Evolutionary conservation across 2,329 filamentous ascomycete genomes (phyloP), one percentile per base, ranked within the genome.

Genomic region (Hansfordia pulvinata): DNA sequence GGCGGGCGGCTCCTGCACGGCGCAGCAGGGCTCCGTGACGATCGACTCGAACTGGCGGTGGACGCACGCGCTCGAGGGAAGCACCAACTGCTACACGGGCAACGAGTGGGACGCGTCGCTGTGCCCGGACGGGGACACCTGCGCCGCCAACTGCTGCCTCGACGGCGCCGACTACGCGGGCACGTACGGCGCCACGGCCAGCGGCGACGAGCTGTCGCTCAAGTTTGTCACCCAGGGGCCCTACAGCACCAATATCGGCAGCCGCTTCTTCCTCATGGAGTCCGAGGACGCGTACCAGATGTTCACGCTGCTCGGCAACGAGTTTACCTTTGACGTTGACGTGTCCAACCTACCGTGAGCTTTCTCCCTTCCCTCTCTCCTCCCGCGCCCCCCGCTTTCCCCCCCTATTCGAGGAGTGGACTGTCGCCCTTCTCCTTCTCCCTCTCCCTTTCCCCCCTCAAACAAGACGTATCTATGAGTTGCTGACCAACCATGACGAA

Each of bases 281-380:
- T 54, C 60, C 27, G 63, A 65, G 23, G 54, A 52, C 33, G 62
- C 60, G 31, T 76, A 76, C 46, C 51, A 74, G 50, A 59, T 62
- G 34, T 67, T 76, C 51, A 59, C 65, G 30, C 53, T 75, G 28
- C 54, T 63, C 35, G 65, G 64, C 49, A 58, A 67, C 40, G 72
- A 77, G 44, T 67, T 77, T 46, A 62, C 66, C 19, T 75, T 77
- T 35, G 69, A 75, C 29, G 69, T 76, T 10, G 71, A 76, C 42
- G 59, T 73, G 19, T 74, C 70, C 17, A 62, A 64, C 32, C 56
- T 76, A n/a, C n/a, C n/a, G n/a, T n/a, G n/a, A n/a, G n/a, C n/a
- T n/a, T n/a, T n/a, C n/a, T n/a, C n/a, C n/a, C n/a, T n/a, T n/a
- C n/a, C n/a, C n/a, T n/a, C n/a, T n/a, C n/a, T n/a, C n/a, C n/a